phyloP scores from a whole-genome alignment of 2,329 filamentous ascomycete species.

The Aureobasidium sp. region DNA sequence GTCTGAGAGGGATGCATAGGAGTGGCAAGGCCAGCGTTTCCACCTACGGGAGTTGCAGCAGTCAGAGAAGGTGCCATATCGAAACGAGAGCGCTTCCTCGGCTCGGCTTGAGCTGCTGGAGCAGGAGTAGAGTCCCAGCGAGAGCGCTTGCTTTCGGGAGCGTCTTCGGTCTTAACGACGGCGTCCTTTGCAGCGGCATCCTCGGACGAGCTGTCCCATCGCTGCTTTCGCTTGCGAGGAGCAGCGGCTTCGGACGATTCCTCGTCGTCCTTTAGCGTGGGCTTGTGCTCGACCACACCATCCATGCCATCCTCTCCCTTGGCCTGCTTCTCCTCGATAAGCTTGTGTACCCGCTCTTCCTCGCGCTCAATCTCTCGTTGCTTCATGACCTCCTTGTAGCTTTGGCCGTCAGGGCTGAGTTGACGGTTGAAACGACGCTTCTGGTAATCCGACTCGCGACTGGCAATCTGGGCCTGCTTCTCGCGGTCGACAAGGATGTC shows the following conservation, averaged over 20 bases:
- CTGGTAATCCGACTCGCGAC: constrained; percentile 95
- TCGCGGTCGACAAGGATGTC: constrained; percentile 81
- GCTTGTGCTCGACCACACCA: constrained; percentile 52
- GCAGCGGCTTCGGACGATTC: constrained; percentile 49
- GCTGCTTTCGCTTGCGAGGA: constrained; percentile 74
- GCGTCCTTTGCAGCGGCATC: constrained; percentile 28
- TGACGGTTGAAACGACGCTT: constrained; percentile 86
- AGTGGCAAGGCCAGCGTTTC: constrained; percentile 57
- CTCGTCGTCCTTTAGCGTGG: constrained; percentile 66
- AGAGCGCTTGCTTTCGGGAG: constrained; percentile 53
- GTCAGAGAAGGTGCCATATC: constrained; percentile 68
- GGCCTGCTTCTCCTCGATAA: constrained; percentile 76
- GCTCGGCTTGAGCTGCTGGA: constrained; percentile 41
- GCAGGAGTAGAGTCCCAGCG: constrained; percentile 81
- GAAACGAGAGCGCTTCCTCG: constrained; percentile 79
- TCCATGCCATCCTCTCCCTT: constrained; percentile 59
- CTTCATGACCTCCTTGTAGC: constrained; percentile 87
- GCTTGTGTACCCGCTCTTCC: constrained; percentile 73
- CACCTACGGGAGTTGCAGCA: constrained; percentile 65
- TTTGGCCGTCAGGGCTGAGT: constrained; percentile 74
- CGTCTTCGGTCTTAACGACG: constrained; percentile 29
- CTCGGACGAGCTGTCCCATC: constrained; percentile 62
- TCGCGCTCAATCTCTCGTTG: constrained; percentile 84
- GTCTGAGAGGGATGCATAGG: constrained; percentile 64
- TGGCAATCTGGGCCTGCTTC: constrained; percentile 81